A percentile compares a stretch with the other conserved stretches of the same genome.
These are phyloP conservation scores for Dillenia suffruticosa DNA, from an alignment of 164 flowering plant genomes.

Conservation along the genomic window DNA sequence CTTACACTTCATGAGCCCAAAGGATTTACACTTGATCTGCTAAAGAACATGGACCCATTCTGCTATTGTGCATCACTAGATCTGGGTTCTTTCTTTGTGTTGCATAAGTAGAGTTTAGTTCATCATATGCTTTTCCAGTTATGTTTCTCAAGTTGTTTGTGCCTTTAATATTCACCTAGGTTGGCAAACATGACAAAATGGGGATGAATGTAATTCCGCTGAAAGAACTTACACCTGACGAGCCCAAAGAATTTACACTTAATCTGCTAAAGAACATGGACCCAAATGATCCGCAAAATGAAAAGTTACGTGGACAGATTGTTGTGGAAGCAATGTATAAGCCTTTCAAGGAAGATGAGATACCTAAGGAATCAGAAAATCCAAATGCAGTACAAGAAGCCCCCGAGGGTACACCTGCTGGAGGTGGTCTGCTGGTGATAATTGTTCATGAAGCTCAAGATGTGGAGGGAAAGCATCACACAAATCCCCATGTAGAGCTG, in stretches of 20 bases:
- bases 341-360: constrained; percentile 65
- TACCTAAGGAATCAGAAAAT: constrained; percentile 38
- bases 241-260: constrained; percentile 53
- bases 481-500: constrained; percentile 67
- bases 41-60: constrained; percentile 29
- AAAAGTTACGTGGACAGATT: constrained; percentile 77
- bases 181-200: constrained; percentile 83
- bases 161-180: constrained; percentile 26
- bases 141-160: not conserved
- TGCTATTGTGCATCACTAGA: too few relatives aligned
- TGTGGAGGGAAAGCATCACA: constrained; percentile 88
- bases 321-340: constrained; percentile 57
- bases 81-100: too few relatives aligned
- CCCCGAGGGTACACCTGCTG: constrained; percentile 75
- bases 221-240: constrained; percentile 66
- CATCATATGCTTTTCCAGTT: not conserved
- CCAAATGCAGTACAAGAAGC: constrained; percentile 50
- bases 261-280: constrained; percentile 72
- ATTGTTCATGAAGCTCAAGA: constrained; percentile 72
- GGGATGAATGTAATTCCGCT: constrained; percentile 72
- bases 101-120: too few relatives aligned
- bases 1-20: constrained; percentile 60
- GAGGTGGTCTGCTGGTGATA: constrained; percentile 81
- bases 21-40: constrained; percentile 52
- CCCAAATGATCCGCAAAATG: constrained; percentile 59